Conservation (phyloP, 2,329 filamentous ascomycete species). For the Simplicillium aogashimaense region DNA sequence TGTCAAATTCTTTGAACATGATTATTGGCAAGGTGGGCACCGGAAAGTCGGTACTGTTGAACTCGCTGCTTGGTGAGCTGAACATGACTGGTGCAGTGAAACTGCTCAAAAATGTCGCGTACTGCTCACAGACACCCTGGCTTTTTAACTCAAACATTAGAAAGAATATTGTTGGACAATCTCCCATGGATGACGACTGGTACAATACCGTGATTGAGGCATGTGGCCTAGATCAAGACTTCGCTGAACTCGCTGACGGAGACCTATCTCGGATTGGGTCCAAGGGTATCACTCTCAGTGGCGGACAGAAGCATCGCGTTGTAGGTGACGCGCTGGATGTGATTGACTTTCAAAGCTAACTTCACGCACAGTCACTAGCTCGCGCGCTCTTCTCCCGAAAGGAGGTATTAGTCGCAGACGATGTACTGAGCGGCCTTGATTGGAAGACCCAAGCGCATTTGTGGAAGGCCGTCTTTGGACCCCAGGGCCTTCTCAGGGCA, state of each 20-base stretch:
- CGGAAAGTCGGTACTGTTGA: conserved; percentile 13
- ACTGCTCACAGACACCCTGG: conserved; percentile 15
- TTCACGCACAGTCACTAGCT: conserved; percentile 10
- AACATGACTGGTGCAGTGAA: conserved; percentile 5
- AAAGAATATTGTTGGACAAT: conserved; percentile 13
- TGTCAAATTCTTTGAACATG: conserved; percentile 9
- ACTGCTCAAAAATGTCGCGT: conserved; percentile 9
- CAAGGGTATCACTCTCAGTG: conserved; percentile 13
- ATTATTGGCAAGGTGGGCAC: conserved; percentile 13
- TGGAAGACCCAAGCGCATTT: conserved; percentile 25
- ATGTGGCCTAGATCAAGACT: conserved; percentile 10
- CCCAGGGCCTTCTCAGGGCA: conserved; percentile 16
- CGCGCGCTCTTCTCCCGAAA: conserved; percentile 14
- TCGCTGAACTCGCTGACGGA: conserved; percentile 12
- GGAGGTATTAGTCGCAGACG: conserved; percentile 18
- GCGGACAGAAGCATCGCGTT: conserved; percentile 16
- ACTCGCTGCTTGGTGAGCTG: conserved; percentile 11
- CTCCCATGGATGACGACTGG: conserved; percentile 9
- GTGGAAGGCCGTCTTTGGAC: conserved; percentile 23
- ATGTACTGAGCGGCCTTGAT: conserved; percentile 24
- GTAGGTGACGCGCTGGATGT: conserved; percentile 5
- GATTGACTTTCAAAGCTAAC: too few species aligned
- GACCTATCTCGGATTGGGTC: conserved; percentile 12
- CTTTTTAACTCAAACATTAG: conserved; percentile 11
- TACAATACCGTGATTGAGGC: conserved; percentile 12